These are phyloP conservation scores for Gonium pectorale DNA, from an alignment of 139 green algal species.

Conservation along the genomic window DNA sequence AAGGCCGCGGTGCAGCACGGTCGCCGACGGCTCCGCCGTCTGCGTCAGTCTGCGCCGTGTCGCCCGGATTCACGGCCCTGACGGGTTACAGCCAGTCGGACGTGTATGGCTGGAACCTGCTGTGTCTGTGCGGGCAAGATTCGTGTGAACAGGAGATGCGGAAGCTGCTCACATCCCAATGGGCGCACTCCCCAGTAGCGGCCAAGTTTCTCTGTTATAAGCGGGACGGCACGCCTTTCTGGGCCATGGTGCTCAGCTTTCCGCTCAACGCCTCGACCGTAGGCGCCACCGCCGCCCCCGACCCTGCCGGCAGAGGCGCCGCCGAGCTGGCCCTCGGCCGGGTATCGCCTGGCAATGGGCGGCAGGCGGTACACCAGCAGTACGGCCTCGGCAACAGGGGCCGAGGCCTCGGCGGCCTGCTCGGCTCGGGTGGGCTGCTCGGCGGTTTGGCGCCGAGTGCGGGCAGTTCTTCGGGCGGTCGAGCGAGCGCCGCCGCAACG, in stretches of 20 bases:
- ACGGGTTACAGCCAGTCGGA: slow-evolving; percentile 60
- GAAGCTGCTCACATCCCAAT: slow-evolving; percentile 39
- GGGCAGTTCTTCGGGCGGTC: too few species aligned
- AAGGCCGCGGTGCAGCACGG: too few species aligned
- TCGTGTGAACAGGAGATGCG: slow-evolving; percentile 44
- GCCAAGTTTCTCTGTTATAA: slow-evolving; percentile 60
- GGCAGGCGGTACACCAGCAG: too few species aligned
- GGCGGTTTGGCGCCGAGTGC: too few species aligned
- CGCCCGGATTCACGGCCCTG: slow-evolving; percentile 45
- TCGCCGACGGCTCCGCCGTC: neutral
- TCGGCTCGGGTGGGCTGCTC: too few species aligned
- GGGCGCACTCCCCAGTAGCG: neutral
- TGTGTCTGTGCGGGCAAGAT: slow-evolving; percentile 60
- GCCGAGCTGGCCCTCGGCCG: too few species aligned
- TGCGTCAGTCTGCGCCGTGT: slow-evolving; percentile 21
- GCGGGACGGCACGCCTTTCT: slow-evolving; percentile 60
- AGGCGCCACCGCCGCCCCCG: too few species aligned
- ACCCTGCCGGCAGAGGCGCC: too few species aligned
- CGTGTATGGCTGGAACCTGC: slow-evolving; percentile 42
- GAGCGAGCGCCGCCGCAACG: neutral
- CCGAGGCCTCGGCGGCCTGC: too few species aligned
- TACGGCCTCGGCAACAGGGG: too few species aligned
- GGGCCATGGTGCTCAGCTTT: slow-evolving; percentile 50
- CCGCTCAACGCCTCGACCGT: too few species aligned
- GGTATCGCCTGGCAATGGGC: too few species aligned